Conservation (phyloP, 177 flowering plant genomes). For the Vitis hybrid region DNA sequence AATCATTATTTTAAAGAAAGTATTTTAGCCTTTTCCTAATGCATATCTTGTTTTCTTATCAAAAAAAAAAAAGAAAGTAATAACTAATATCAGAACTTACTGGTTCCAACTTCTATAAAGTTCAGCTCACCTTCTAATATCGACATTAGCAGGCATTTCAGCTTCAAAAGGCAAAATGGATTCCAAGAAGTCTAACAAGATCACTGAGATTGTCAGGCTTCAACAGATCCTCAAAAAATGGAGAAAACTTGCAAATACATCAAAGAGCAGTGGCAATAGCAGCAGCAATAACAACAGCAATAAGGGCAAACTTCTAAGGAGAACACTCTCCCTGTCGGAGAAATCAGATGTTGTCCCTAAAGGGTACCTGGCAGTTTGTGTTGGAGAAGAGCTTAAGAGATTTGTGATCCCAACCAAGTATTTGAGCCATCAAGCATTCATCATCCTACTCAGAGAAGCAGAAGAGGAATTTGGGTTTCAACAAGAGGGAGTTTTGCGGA, state of each 20-base stretch:
- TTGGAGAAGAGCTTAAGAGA: constrained; percentile 47
- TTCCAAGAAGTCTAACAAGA: constrained; percentile 80
- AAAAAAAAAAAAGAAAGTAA: too few species aligned
- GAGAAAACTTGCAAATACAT: constrained; percentile 71
- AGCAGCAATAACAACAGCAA: constrained; percentile 28
- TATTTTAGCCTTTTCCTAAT: too few species aligned
- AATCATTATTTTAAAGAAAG: too few species aligned
- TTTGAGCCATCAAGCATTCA: constrained; percentile 38
- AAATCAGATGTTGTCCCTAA: constrained; percentile 36
- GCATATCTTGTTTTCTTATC: too few species aligned
- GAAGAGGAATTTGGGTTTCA: constrained; percentile 62
- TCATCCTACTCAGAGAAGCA: constrained; percentile 36
- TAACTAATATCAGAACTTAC: too few species aligned
- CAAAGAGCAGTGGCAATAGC: constrained; percentile 25
- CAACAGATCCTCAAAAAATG: constrained; percentile 89
- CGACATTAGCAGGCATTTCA: background rate
- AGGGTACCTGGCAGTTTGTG: constrained; percentile 50
- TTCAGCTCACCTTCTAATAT: background rate
- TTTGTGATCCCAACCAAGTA: constrained; percentile 48
- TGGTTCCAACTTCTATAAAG: constrained; percentile 11
- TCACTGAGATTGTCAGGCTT: constrained; percentile 87
- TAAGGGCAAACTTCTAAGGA: constrained; percentile 70
- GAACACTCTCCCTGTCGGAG: constrained; percentile 71
- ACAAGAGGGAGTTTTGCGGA: constrained; percentile 42
- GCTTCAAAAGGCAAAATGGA: constrained; percentile 39